Percentiles rank a stretch among this genome's conserved stretches.
Evolutionary conservation across 2,329 filamentous ascomycete species (phyloP).

Genomic region (Trichoderma simmonsii): DNA sequence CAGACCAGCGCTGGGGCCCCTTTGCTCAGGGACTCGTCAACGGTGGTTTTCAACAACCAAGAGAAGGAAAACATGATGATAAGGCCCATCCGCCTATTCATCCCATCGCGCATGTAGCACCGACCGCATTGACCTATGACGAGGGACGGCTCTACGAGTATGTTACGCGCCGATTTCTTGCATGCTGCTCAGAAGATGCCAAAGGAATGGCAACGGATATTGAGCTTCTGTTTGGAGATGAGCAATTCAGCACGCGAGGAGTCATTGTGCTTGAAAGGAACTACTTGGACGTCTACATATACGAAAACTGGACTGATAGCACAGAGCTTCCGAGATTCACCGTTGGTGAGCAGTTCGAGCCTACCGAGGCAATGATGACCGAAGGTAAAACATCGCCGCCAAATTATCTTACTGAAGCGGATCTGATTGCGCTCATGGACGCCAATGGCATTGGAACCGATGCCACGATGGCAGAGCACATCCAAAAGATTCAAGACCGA

Average conservation of each 20-base stretch:
- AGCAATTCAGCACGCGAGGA: constrained; percentile 78
- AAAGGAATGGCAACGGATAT: constrained; percentile 82
- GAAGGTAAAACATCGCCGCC: constrained; percentile 89
- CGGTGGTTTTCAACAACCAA: constrained; percentile 76
- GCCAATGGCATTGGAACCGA: constrained; percentile 98
- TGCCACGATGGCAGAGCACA: constrained; percentile 98
- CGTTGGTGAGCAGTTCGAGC: constrained; percentile 78
- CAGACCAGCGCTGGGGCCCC: constrained; percentile 71
- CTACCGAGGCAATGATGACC: constrained; percentile 81
- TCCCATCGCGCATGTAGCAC: constrained; percentile 79
- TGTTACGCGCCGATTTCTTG: constrained; percentile 84
- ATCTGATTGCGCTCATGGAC: constrained; percentile 95
- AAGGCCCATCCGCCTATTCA: constrained; percentile 98
- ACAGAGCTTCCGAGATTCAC: constrained; percentile 76
- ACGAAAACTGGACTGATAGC: constrained; percentile 93
- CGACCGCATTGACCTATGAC: constrained; percentile 59
- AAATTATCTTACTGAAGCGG: constrained; percentile 86
- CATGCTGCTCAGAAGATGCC: constrained; percentile 93
- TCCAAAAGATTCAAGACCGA: constrained; percentile 88
- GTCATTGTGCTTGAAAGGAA: constrained; percentile 84
- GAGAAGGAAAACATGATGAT: constrained; percentile 84
- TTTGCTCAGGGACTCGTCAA: constrained; percentile 74
- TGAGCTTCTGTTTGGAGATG: constrained; percentile 78
- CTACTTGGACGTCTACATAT: constrained; percentile 92
- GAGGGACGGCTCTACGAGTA: constrained; percentile 88